Evolutionary conservation across 2,329 filamentous ascomycete genomes (phyloP), one percentile per base, ranked within the genome.

Genomic region (Colletotrichum orbiculare): DNA sequence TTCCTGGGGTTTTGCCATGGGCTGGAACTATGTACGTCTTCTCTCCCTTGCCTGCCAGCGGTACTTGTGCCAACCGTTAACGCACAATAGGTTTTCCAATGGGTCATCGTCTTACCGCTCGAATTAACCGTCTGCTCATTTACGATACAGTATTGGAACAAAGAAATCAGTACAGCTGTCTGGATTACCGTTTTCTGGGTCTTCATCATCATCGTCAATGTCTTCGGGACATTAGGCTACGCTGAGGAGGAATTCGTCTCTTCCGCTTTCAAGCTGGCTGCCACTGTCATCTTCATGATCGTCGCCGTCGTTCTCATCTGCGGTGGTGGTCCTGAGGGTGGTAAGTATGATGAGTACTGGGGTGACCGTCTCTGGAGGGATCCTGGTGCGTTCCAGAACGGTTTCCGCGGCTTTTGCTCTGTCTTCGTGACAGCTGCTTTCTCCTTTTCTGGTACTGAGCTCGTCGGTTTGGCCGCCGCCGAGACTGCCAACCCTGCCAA

Each of bases 361-460:
- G 81, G 84, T 4, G 75, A 76, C n/a, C 74, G 78, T 35, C 61
- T 77, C 49, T 80, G 82, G 81, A 71, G 80, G 67, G 71, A 78
- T 2, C 76, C 81, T 0, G 81, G 81, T 2, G 81, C 82, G 0
- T 92, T 92, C 76, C 81, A 90, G 75, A 86, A 91, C 69, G 89
- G 89, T 37, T 91, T 91, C 80, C 86, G 88, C 64, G 90, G 90
- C 5, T 85, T 92, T 68, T 91, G 89, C 74, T 84, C 82, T 66
- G 87, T 90, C 63, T 91, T 92, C 67, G 89, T 91, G 59, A 91
- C 87, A 1, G 89, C 89, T 6, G 89, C 89, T 11, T 91, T 91
- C 71, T 81, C 89, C 42, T 91, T 90, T 69, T 84, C 87, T 2
- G 89, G 89, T 10, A 90, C 89, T 1, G 89, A 91, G 73, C 78